Evolutionary conservation across 1,284 basidiomycete genomes (phyloP), one percentile per base, ranked within the genome.

Genomic region (Leccinum griseonigrum): DNA sequence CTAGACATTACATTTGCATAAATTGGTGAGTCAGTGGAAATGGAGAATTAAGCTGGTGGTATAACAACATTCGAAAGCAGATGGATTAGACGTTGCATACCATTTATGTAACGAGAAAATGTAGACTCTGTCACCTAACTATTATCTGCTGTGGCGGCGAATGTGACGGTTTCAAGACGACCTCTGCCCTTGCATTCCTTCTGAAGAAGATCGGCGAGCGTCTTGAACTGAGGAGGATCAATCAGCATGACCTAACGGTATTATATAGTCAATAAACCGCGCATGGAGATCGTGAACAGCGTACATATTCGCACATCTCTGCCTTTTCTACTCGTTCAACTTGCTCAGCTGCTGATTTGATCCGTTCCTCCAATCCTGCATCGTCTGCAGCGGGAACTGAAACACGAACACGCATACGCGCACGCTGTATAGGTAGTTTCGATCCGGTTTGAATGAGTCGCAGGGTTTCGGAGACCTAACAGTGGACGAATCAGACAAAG

Each of bases 371-470:
- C 22, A 97, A 75, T 18, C 76, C 77, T 70, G 92, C 90, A 32
- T 84, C 89, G 62, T 96, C 91, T 54, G 84, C 85, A 3, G 79
- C 76, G 2, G 95, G 90, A 77, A 98, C 85, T 2, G 86, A 86
- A 38, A 99, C 83, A 34, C 93, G 85, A 14, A 99, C 84, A 22
- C 95, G 87, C 97, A 99, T 98, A 60, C 91, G 83, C 3, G 95
- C 94, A 54, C 96, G 85, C 71, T 97, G 90, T 64, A 99, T 94
- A 0, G 95, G 94, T 18, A 99, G 83, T 9, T 89, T 92, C 2
- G 89, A 89, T 53, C 88, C 82, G 4, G 88, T 82, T 69, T 95
- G 91, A 28, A 99, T 79, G 18, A 87, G 80, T 69, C 91, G 92
- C 77, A 99, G 93, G 64, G 95, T 91, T 67, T 97, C 96, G 7